Base-by-base conservation (phyloP, 2,329 filamentous ascomycete genomes). In the Sporothrix brasiliensis region DNA sequence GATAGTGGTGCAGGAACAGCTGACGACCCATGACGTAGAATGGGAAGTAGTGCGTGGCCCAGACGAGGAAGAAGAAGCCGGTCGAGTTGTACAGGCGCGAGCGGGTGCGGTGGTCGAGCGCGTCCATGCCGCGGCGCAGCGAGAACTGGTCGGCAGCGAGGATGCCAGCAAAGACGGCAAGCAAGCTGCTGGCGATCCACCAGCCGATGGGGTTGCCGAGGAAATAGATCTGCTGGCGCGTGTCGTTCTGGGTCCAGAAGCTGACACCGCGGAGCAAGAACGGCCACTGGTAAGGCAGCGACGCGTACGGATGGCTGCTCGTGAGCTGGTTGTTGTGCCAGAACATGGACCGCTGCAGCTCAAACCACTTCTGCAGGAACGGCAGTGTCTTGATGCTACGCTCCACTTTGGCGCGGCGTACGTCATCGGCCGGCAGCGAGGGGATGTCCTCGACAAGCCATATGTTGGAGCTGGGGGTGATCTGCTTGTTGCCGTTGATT, bases 1-100 rank as follows among this genome's bases (percentile, higher is more conserved):
- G 88, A 79, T 99, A 99, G 81, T 99, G 95, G 80, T 99, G 95
- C 75, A 99, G 82, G 89, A 99, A 99, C 74, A 97, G 89, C 80
- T 99, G 94, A 76, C 94, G 93, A 70, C 94, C 94, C 94, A 99
- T 99, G 74, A 97, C 88, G 83, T 89, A 99, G 85, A 99, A 99
- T 68, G 94, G 94, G 80, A 97, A 89, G 84, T 97, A 99, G 80
- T 99, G 95, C 2, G 93, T 94, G 16, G 92, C 93, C 95, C 95
- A 99, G 70, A 93, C 93, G 70, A 99, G 88, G 88, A 97, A 98
- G 85, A 99, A 96, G 87, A 99, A 99, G 30, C 95, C 95, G 0
- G 95, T 98, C 69, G 93, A 97, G 85, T 98, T 98, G 83, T 99
- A 99, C 66, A 99, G 87, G 74, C 94, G 93, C 30, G 92, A 94